phyloP scores from a whole-genome alignment of 163 green algal species.

The Dunaliella salina region DNA sequence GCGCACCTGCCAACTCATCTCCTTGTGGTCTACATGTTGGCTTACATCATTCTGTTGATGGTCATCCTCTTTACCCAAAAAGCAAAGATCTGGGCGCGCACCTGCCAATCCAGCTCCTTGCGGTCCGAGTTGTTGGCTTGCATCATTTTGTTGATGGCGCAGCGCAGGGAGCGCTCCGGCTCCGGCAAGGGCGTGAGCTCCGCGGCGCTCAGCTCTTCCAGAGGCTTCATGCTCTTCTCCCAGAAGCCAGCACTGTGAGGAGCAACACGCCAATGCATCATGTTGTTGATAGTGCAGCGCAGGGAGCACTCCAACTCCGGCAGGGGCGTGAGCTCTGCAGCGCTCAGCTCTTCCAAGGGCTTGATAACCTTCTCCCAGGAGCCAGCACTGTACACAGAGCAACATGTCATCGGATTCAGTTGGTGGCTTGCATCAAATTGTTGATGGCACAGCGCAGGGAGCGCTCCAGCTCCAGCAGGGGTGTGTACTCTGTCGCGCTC shows the following conservation, averaged over 20 bases:
- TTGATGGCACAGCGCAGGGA: constrained; percentile 24
- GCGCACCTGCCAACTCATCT: no score
- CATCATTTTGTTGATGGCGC: constrained; percentile 39
- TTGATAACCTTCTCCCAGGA: constrained; percentile 28
- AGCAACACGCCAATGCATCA: constrained; percentile 30
- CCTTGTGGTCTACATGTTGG: no score
- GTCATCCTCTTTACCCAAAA: no score
- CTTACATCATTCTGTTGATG: no score
- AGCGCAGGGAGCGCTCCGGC: constrained; percentile 13
- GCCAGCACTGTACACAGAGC: not conserved
- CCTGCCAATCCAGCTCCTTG: constrained; percentile 74
- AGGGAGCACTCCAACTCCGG: constrained; percentile 2
- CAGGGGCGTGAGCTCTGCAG: constrained; percentile 33
- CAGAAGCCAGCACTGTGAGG: constrained; percentile 6
- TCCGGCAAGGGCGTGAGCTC: constrained; percentile 34
- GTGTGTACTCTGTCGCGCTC: constrained; percentile 31
- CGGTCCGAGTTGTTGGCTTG: constrained; percentile 57
- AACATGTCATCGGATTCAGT: constrained; percentile 41
- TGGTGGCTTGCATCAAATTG: constrained; percentile 54
- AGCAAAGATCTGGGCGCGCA: not conserved
- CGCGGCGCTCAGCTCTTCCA: constrained; percentile 18
- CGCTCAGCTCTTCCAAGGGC: constrained; percentile 16
- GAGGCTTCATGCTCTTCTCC: constrained; percentile 25
- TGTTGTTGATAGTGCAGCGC: constrained; percentile 34
- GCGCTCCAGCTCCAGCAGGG: constrained; percentile 5